Evolutionary conservation across 2,329 filamentous ascomycete species (phyloP), one percentile per base, ranked within the genome.

Genomic region (Pseudocercospora fuligena): DNA sequence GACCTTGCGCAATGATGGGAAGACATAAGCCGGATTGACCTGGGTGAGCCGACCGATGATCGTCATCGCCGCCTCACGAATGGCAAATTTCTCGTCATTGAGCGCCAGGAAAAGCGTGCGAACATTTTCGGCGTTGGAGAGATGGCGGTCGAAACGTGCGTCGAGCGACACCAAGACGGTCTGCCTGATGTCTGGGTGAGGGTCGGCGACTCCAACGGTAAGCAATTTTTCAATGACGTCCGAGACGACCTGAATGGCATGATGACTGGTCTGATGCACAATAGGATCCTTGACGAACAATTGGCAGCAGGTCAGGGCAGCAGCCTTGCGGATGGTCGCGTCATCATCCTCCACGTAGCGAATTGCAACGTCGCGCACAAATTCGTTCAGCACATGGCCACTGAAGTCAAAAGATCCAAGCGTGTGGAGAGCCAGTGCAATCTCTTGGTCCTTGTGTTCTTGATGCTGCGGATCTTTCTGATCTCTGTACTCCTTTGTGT

Each of bases 341-440:
- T 97, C 96, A 73, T 98, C 94, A 70, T 97, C 95, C 73, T 99
- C 94, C 49, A 99, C 94, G 74, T 97, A 99, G 78, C 94, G 95
- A 76, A 99, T 96, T 3, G 96, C 95, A 59, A 99, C 95, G 77
- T 99, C 95, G 25, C 95, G 92, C 29, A 99, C 95, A 73, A 99
- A 99, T 78, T 99, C 96, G 74, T 99, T 99, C 16, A 99, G 83
- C 16, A 97, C 91, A 75, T 98, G 93, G 1, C 92, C 89, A 36
- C 84, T 90, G 76, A 99, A 99, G 78, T 99, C 95, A 75, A 99
- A 99, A 77, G 93, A 97, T n/a, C 95, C 96, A 0, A 99, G 84
- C 0, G 96, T 99, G 74, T 97, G 94, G 16, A 99, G 85, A 3
- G 95, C 95, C 61, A 99, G 84, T 70, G 96, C 96, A 69, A 99